These are phyloP conservation scores for Tolypocladium inflatum DNA, from an alignment of 2,329 filamentous ascomycete genomes.

Conservation along the genomic window DNA sequence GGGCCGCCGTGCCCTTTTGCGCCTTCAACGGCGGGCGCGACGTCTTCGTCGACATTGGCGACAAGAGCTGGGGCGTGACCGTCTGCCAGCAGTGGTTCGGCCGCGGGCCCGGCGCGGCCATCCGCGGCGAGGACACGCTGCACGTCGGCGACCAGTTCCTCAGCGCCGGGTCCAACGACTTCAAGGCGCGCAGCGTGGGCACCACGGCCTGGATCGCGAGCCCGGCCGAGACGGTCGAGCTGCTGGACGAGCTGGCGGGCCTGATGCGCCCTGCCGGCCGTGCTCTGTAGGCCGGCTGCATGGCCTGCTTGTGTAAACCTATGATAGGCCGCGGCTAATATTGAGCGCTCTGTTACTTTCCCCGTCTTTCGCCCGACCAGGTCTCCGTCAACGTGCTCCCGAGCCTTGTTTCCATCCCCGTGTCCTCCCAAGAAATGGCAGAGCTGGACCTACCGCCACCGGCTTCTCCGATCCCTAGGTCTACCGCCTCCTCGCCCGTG, in stretches of 20 bases:
- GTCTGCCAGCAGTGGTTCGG: conserved; percentile 90
- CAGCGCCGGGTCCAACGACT: conserved; percentile 91
- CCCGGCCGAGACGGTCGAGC: conserved; percentile 78
- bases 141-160: conserved; percentile 97
- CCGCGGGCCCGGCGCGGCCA: conserved; percentile 27
- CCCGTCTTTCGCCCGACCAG: no score
- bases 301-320: no score
- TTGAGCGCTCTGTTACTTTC: no score
- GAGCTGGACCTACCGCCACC: no score
- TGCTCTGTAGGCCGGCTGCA: no score
- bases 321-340: no score
- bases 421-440: no score
- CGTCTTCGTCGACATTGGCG: conserved; percentile 96
- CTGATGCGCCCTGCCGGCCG: no score
- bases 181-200: conserved; percentile 84
- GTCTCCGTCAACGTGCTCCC: no score
- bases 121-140: conserved; percentile 69
- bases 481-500: no score
- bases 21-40: conserved; percentile 98
- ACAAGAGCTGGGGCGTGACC: conserved; percentile 92
- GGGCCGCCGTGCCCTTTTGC: conserved; percentile 71
- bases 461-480: no score
- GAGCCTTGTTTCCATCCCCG: no score
- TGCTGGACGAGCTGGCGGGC: conserved; percentile 72
- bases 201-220: conserved; percentile 97